Evolutionary conservation across 1,284 basidiomycete genomes (phyloP).

Genomic region (Ceratobasidium sp.): DNA sequence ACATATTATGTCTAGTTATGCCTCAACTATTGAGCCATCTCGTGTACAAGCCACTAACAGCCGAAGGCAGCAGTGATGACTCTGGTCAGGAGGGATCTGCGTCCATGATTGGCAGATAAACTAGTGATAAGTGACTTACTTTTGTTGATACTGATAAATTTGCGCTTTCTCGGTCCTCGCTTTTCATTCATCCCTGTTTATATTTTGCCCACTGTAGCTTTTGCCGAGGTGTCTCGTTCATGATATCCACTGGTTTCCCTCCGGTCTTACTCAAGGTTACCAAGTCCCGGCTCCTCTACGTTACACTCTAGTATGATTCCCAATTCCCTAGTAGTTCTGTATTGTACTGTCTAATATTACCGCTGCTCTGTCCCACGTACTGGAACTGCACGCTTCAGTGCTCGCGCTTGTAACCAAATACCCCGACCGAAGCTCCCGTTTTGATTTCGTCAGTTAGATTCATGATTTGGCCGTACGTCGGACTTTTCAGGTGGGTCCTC

Average conservation of each 20-base stretch:
- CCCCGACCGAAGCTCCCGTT: no score
- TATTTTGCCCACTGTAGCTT: neutral
- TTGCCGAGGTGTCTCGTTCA: neutral
- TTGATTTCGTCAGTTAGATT: no score
- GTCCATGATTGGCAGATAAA: neutral
- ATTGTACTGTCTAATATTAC: no score
- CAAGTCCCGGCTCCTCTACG: neutral
- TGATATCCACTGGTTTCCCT: neutral
- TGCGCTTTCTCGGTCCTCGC: neutral
- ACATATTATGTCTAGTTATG: conserved; percentile 59
- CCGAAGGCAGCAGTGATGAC: conserved; percentile 37
- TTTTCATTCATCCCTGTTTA: neutral
- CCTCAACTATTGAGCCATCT: conserved; percentile 67
- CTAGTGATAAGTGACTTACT: neutral
- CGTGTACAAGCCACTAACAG: conserved; percentile 60
- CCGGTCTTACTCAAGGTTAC: neutral
- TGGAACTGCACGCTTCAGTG: no score
- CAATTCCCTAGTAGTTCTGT: no score
- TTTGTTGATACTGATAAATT: neutral
- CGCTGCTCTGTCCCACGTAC: no score
- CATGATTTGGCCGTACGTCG: no score
- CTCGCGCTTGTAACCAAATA: no score
- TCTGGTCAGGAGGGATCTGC: conserved; percentile 11
- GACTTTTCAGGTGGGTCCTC: no score
- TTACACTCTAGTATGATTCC: conserved; percentile 22